These are phyloP conservation scores for Dysphania ambrosioides DNA, from an alignment of 148 eudicot genomes.

Conservation along the genomic window DNA sequence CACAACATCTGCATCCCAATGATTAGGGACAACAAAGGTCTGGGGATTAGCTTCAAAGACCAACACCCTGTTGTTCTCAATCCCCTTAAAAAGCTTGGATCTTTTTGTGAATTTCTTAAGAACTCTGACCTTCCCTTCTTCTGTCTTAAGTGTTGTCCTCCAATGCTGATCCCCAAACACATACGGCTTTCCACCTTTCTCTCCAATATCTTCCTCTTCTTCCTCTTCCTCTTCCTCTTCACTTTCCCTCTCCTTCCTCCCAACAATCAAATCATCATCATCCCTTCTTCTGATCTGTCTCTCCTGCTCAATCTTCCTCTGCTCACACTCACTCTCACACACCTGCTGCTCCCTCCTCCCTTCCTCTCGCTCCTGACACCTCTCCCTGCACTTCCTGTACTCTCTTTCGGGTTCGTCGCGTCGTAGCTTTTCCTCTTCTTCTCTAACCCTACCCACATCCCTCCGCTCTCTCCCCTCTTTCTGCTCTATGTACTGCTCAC, in stretches of 20 bases:
- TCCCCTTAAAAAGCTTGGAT: constrained; percentile 60
- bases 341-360: constrained; percentile 26
- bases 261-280: constrained; percentile 1
- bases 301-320: constrained; percentile 13
- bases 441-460: constrained; percentile 6
- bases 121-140: constrained; percentile 50
- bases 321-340: constrained; percentile 29
- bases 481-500: constrained; percentile 26
- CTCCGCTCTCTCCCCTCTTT: constrained; percentile 27
- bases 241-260: neutral
- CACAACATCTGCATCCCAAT: constrained; percentile 62
- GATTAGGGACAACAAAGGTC: constrained; percentile 61
- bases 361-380: constrained; percentile 28
- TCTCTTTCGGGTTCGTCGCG: constrained; percentile 7
- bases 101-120: constrained; percentile 56
- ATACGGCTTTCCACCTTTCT: constrained; percentile 40
- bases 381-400: constrained; percentile 33
- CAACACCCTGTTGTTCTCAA: constrained; percentile 60
- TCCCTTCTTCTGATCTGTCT: constrained; percentile 9
- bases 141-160: constrained; percentile 22
- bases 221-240: neutral
- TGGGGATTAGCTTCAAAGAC: constrained; percentile 72
- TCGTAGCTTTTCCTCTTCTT: neutral
- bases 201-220: constrained; percentile 22
- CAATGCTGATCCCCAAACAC: constrained; percentile 66